Percentiles rank a stretch among this genome's conserved stretches.
These are phyloP conservation scores for Penicillium sp. DNA, from an alignment of 2,329 filamentous ascomycete species.

Conservation along the genomic window DNA sequence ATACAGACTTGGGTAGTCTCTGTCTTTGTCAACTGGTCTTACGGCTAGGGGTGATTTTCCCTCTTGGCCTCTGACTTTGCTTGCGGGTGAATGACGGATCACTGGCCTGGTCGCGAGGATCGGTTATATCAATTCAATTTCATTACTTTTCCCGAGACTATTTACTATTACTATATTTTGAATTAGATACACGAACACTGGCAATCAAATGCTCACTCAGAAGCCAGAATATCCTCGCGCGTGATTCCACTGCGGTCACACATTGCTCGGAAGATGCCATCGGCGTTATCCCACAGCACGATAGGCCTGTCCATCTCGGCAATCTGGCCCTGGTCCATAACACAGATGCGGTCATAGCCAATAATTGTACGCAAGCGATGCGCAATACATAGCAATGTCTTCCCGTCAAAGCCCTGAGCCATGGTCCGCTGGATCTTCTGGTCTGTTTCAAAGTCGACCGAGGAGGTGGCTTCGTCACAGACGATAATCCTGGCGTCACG, in stretches of 20 bases:
- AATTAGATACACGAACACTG: background rate
- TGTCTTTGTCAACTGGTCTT: no score
- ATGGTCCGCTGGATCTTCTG: slow-evolving; percentile 93
- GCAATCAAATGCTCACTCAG: slow-evolving; percentile 5
- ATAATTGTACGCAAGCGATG: slow-evolving; percentile 91
- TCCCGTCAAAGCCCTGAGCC: slow-evolving; percentile 77
- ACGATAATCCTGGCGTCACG: slow-evolving; percentile 88
- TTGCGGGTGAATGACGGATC: no score
- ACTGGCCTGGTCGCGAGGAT: no score
- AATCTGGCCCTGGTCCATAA: slow-evolving; percentile 89
- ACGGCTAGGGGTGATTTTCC: no score
- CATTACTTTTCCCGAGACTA: no score
- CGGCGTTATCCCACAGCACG: slow-evolving; percentile 66
- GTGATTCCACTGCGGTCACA: slow-evolving; percentile 82
- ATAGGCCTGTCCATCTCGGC: slow-evolving; percentile 82
- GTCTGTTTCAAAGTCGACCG: slow-evolving; percentile 94
- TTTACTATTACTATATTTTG: no score
- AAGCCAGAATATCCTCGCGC: slow-evolving; percentile 39
- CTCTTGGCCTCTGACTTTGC: no score
- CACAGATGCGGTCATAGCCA: slow-evolving; percentile 90
- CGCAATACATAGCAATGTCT: slow-evolving; percentile 88
- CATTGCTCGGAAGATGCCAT: slow-evolving; percentile 85
- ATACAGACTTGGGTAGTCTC: no score
- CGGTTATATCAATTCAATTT: no score
- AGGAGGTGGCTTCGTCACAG: slow-evolving; percentile 93